These are phyloP conservation scores for Fusarium hostae DNA, from an alignment of 2,329 filamentous ascomycete genomes.

Conservation along the genomic window DNA sequence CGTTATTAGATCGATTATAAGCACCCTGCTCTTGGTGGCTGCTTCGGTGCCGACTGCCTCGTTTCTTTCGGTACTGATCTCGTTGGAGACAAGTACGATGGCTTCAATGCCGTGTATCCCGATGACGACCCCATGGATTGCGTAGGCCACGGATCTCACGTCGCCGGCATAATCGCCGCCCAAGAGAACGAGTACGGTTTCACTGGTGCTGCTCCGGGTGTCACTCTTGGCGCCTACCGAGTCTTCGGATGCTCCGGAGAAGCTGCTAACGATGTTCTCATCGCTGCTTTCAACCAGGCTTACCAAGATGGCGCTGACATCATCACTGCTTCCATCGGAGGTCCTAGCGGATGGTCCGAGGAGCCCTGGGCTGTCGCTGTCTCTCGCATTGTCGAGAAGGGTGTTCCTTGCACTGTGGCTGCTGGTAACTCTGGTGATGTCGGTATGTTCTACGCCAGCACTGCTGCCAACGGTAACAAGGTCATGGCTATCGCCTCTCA, in stretches of 20 bases:
- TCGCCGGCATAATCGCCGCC: constrained; percentile 71
- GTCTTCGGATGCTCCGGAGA: constrained; percentile 66
- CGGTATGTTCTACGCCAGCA: constrained; percentile 62
- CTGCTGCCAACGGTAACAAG: constrained; percentile 60
- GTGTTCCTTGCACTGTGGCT: constrained; percentile 64
- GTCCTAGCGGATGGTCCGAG: constrained; percentile 62
- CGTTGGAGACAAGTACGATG: constrained; percentile 64
- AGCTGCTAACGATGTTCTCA: constrained; percentile 65
- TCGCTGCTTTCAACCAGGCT: constrained; percentile 68
- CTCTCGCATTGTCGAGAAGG: constrained; percentile 63
- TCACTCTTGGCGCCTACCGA: constrained; percentile 65
- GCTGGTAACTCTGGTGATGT: constrained; percentile 61
- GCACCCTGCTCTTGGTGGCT: constrained; percentile 71
- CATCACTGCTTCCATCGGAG: constrained; percentile 66
- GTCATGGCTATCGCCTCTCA: constrained; percentile 62
- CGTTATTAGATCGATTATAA: constrained; percentile 65
- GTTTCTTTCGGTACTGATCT: constrained; percentile 68
- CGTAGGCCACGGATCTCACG: constrained; percentile 69
- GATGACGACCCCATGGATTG: constrained; percentile 66
- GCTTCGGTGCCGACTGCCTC: constrained; percentile 69
- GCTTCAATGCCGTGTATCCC: constrained; percentile 53
- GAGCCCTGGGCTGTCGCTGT: constrained; percentile 62
- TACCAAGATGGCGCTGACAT: constrained; percentile 68
- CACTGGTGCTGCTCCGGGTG: constrained; percentile 66
- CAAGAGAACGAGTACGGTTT: constrained; percentile 65